phyloP scores from a whole-genome alignment of 1,139 yeast species.

The Kodamaea derodonti region DNA sequence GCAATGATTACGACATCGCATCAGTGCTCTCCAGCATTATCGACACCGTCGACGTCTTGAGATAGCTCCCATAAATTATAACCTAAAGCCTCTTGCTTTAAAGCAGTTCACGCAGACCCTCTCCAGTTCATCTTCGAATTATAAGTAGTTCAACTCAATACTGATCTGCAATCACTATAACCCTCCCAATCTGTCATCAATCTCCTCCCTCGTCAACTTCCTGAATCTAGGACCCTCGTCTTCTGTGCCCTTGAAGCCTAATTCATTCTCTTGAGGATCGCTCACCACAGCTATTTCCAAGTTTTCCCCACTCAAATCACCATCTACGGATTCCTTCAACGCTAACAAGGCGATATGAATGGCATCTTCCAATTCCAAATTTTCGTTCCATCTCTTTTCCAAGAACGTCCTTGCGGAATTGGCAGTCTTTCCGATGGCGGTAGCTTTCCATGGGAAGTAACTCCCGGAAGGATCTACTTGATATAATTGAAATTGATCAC shows the following conservation, averaged over 20 bases:
- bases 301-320: conserved; percentile 95
- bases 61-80: too few species aligned
- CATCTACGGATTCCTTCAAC: conserved; percentile 94
- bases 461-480: conserved; percentile 99
- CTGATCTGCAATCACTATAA: too few species aligned
- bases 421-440: conserved; percentile 96
- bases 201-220: conserved; percentile 82
- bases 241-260: conserved; percentile 85
- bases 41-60: too few species aligned
- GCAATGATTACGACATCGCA: too few species aligned
- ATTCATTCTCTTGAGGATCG: conserved; percentile 72
- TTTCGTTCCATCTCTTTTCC: conserved; percentile 98
- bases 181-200: conserved; percentile 91
- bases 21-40: too few species aligned
- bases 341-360: conserved; percentile 94
- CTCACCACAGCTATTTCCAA: conserved; percentile 91
- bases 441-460: conserved; percentile 99
- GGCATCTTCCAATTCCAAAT: conserved; percentile 95
- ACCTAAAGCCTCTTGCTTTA: too few species aligned
- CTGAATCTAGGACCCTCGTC: conserved; percentile 84
- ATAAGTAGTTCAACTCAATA: too few species aligned
- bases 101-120: too few species aligned
- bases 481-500: conserved; percentile 73
- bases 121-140: too few species aligned
- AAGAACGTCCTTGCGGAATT: conserved; percentile 92